Base-by-base conservation (phyloP, 306 rosid species). In the Fragaria iinumae region DNA sequence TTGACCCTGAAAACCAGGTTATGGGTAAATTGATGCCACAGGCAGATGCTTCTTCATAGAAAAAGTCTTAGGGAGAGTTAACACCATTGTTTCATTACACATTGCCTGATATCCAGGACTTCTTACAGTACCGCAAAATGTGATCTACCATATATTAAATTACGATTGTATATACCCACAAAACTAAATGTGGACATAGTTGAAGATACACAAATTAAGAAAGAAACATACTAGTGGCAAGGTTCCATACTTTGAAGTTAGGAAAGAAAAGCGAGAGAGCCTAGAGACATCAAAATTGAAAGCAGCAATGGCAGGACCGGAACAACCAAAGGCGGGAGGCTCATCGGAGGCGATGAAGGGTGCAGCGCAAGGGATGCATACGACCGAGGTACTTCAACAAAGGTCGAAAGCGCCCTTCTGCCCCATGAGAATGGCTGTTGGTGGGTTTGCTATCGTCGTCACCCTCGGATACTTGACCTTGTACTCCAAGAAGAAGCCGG, bases 401-500 rank as follows among this genome's bases (percentile, higher is more conserved):
- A 75, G 88, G 9, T 79, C 21, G 68, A 88, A 88, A 69, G 4
- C 76, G 55, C 87, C 86, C 1, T 29, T 8, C 9, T 29, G 88
- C 79, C 93, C 89, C 11, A 57, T 85, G 84, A 88, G 78, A 79
- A 74, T 88, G 90, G 93, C 90, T 11, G 25, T 85, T 27, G 91
- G 83, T 0, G 93, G 96, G 2, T 84, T 90, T 49, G 96, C 86
- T 29, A 76, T 80, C 13, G 77, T 84, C 2, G 29, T 80, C 43
- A 83, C 85, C 21, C n/a, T 90, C 1, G 91, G 86, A 44, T 90
- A 80, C 77, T 53, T 82, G 0, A 84, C 88, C 8, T 82, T 90
- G 47, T 87, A 85, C 84, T 69, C 89, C 79, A 87, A 85, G 72
- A 90, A 90, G 85, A 88, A 88, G 84, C 93, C 91, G 0, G 93